A percentile compares a stretch with the other conserved stretches of the same genome.
Evolutionary conservation across 495 filamentous ascomycete genomes (phyloP).

Genomic region (Trichoderma reesei): DNA sequence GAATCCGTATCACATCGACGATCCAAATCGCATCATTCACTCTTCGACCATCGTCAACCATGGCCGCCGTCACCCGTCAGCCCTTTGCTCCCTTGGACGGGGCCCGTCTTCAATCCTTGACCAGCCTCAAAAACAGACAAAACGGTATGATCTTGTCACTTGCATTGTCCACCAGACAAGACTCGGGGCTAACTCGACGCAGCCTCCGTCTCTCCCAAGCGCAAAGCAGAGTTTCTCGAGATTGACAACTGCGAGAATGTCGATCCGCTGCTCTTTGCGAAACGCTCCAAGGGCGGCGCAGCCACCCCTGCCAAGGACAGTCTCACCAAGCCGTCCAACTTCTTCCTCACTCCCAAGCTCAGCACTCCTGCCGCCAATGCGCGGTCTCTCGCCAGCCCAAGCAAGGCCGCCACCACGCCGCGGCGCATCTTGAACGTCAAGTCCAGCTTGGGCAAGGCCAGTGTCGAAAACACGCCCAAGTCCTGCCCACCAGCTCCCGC

Average conservation of each 20-base stretch:
- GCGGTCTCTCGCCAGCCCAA: slow-evolving; percentile 19
- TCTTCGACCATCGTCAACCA: slow-evolving; percentile 23
- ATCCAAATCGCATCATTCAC: too few relatives aligned
- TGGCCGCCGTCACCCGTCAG: slow-evolving; percentile 41
- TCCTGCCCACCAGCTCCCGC: slow-evolving; percentile 44
- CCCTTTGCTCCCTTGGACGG: slow-evolving; percentile 49
- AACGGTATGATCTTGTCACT: slow-evolving; percentile 43
- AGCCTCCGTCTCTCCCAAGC: slow-evolving; percentile 27
- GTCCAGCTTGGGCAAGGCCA: slow-evolving; percentile 31
- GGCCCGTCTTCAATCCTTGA: slow-evolving; percentile 43
- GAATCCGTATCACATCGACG: neutral
- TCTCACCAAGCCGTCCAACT: slow-evolving; percentile 35
- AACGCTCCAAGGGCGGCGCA: slow-evolving; percentile 55
- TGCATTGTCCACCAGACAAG: neutral
- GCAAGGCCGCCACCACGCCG: slow-evolving; percentile 25
- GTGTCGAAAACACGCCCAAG: slow-evolving; percentile 27
- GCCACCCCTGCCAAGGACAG: slow-evolving; percentile 34
- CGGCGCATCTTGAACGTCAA: slow-evolving; percentile 36
- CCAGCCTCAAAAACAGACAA: slow-evolving; percentile 51
- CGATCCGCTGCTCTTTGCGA: slow-evolving; percentile 59
- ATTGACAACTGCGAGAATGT: slow-evolving; percentile 69
- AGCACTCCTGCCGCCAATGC: slow-evolving; percentile 21
- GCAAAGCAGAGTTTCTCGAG: slow-evolving; percentile 38
- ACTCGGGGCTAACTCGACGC: slow-evolving; percentile 11
- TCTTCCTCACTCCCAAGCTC: slow-evolving; percentile 27